Percentiles rank a stretch among this genome's conserved stretches.
Evolutionary conservation across 2,329 filamentous ascomycete species (phyloP).

Genomic region (Diaporthe destruens): DNA sequence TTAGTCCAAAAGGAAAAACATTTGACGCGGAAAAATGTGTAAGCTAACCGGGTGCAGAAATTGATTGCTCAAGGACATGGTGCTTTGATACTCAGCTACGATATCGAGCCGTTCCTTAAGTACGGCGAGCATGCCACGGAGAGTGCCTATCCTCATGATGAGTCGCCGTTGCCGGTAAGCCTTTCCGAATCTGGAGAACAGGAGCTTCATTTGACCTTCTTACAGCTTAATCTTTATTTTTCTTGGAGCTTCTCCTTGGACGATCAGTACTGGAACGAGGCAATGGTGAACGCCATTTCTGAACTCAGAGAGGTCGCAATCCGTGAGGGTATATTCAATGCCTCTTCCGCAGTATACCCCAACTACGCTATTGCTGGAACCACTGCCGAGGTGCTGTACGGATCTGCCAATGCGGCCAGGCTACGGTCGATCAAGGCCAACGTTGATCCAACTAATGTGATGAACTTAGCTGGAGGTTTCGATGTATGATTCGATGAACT

Average conservation of each 20-base stretch:
- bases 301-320: conserved; percentile 47
- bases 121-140: conserved; percentile 49
- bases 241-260: conserved; percentile 45
- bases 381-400: conserved; percentile 44
- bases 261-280: conserved; percentile 48
- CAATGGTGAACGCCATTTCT: conserved; percentile 45
- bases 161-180: conserved; percentile 46
- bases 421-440: conserved; percentile 43
- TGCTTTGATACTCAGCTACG: conserved; percentile 46
- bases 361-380: conserved; percentile 46
- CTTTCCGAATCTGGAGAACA: accelerated
- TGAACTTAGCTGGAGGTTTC: conserved; percentile 47
- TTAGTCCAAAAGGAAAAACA: background rate
- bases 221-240: conserved; percentile 48
- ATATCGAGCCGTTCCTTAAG: conserved; percentile 49
- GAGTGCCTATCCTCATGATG: conserved; percentile 49
- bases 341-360: conserved; percentile 44
- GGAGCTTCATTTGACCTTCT: background rate
- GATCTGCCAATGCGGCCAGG: conserved; percentile 42
- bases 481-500: background rate
- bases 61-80: conserved; percentile 33
- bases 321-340: conserved; percentile 47
- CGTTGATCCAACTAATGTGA: conserved; percentile 46
- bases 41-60: background rate
- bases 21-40: too few relatives aligned